Evolutionary conservation across 2,329 filamentous ascomycete genomes (phyloP), one percentile per base, ranked within the genome.

Genomic region (Calonectria pseudoturangicola): DNA sequence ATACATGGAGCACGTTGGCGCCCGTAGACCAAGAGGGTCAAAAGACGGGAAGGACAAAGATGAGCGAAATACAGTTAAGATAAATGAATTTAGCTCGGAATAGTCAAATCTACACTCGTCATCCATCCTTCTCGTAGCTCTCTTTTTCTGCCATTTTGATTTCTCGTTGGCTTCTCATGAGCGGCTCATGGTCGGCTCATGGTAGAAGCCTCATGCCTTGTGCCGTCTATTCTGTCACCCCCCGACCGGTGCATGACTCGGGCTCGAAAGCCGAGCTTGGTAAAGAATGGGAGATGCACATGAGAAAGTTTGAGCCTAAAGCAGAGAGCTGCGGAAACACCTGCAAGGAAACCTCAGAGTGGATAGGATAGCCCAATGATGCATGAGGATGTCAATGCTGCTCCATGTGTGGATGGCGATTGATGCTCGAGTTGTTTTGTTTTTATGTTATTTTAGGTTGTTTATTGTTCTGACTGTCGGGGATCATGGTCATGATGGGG

Each of bases 181-280:
- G 4, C 6, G n/a, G 28, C 13, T 39, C 54, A 41, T 27, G 13
- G 2, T 16, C 6, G n/a, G 28, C 13, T 39, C 54, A 41, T 27
- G 13, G 2, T 16, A 25, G 15, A 41, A 60, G n/a, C n/a, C 33
- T 60, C 27, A 10, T 15, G 33, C 39, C 33, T 3, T 60, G 54
- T 18, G 33, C 36, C 36, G 21, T 41, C 21, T 41, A 60, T 60
- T 60, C n/a, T 43, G 54, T 60, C 54, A 27, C 33, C 54, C 54
- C 13, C 21, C 25, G 21, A 4, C 39, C 4, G 5, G n/a, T 16
- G 54, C 54, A 60, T 60, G 54, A 60, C 54, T 60, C 54, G 18
- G 30, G 54, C 18, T 21, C 21, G 15, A 60, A 60, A 21, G n/a
- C 21, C 50, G 33, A 54, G 27, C 27, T 54, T 54, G 16, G 28